Conservation (phyloP, 495 filamentous ascomycete species). For the Acidiella bohemica region DNA sequence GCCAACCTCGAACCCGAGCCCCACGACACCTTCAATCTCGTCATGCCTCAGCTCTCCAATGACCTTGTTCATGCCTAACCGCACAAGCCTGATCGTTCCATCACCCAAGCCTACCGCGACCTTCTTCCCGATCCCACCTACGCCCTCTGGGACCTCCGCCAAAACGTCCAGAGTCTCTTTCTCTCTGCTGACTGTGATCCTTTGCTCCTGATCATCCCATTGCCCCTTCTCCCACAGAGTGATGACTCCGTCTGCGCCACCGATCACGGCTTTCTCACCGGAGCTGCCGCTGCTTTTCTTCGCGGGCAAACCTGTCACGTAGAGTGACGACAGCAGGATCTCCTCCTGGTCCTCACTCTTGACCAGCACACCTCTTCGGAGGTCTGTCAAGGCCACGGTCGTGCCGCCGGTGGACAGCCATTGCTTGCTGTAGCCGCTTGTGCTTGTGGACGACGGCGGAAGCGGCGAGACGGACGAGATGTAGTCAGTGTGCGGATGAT, state of each 20-base stretch:
- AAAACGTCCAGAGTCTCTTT: conserved; percentile 59
- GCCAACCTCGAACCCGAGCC: conserved; percentile 65
- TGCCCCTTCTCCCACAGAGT: conserved; percentile 86
- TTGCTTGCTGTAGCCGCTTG: conserved; percentile 76
- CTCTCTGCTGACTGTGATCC: conserved; percentile 53
- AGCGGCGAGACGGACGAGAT: conserved; percentile 79
- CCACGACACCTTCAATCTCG: conserved; percentile 68
- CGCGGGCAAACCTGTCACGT: conserved; percentile 53
- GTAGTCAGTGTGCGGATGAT: conserved; percentile 83
- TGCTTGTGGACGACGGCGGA: conserved; percentile 60
- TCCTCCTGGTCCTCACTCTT: conserved; percentile 89
- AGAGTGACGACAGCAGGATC: conserved; percentile 66
- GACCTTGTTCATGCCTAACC: conserved; percentile 46
- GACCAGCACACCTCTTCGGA: conserved; percentile 66
- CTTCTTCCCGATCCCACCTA: conserved; percentile 49
- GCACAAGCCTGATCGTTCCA: conserved; percentile 44
- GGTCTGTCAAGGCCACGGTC: conserved; percentile 76
- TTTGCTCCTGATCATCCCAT: conserved; percentile 90
- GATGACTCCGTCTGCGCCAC: conserved; percentile 63
- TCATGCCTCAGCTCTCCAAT: conserved; percentile 55
- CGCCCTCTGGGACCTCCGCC: conserved; percentile 47
- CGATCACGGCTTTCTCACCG: conserved; percentile 66
- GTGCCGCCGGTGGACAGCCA: conserved; percentile 86
- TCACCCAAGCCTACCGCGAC: conserved; percentile 65
- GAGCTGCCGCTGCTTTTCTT: conserved; percentile 39